phyloP scores from a whole-genome alignment of 192 early-diverging fungal genomes.

The Obelidium mucronatum region DNA sequence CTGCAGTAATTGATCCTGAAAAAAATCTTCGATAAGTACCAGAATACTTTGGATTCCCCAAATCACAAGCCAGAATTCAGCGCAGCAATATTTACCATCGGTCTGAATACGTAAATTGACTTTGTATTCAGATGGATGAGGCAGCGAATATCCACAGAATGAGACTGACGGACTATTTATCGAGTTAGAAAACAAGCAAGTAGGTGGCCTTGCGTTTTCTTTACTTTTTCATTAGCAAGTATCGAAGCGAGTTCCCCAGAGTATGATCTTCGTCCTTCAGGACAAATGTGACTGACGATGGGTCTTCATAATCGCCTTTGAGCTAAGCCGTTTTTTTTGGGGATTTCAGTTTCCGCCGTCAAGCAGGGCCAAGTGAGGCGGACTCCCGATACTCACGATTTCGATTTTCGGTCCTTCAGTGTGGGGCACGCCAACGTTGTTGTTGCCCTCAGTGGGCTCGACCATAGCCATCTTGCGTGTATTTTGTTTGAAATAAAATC shows the following conservation, averaged over 20 bases:
- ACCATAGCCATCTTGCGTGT: constrained; percentile 50
- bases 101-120: constrained; percentile 96
- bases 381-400: constrained; percentile 37
- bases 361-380: neutral
- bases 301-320: constrained; percentile 62
- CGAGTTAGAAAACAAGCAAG: no score
- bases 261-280: constrained; percentile 97
- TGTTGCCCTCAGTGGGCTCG: constrained; percentile 49
- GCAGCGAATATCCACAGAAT: constrained; percentile 96
- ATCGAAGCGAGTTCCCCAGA: constrained; percentile 91
- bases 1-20: constrained; percentile 76
- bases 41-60: neutral
- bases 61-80: neutral
- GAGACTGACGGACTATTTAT: constrained; percentile 76
- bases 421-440: constrained; percentile 43
- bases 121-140: constrained; percentile 94
- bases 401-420: constrained; percentile 52
- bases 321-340: constrained; percentile 37
- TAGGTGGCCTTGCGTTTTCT: no score
- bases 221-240: constrained; percentile 95
- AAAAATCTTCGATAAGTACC: neutral
- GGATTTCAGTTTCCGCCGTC: neutral
- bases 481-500: constrained; percentile 1
- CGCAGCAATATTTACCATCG: constrained; percentile 53
- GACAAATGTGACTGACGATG: constrained; percentile 83